These are phyloP conservation scores for Anisogramma anomala DNA, from an alignment of 2,329 filamentous ascomycete genomes.

Conservation along the genomic window DNA sequence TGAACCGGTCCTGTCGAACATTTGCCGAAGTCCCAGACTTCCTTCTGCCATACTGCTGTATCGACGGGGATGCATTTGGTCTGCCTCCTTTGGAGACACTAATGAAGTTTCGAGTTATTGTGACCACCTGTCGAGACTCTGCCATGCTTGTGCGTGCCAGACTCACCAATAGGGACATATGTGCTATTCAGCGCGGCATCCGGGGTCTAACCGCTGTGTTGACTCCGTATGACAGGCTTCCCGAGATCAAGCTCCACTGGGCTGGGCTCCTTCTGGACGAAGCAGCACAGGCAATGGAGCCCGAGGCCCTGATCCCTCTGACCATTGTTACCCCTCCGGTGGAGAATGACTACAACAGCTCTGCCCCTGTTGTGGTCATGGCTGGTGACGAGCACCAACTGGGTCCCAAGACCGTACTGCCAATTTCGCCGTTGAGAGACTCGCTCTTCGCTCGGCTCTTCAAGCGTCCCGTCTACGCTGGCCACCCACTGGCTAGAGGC, in stretches of 20 bases:
- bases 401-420: conserved; percentile 15
- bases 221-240: conserved; percentile 10
- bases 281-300: conserved; percentile 19
- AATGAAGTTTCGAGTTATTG: conserved; percentile 16
- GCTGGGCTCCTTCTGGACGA: conserved; percentile 18
- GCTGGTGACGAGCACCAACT: conserved; percentile 19
- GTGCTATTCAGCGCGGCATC: conserved; percentile 11
- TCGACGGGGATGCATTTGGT: conserved; percentile 10
- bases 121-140: conserved; percentile 19
- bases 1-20: conserved; percentile 16
- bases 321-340: conserved; percentile 16
- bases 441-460: conserved; percentile 18
- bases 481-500: conserved; percentile 17
- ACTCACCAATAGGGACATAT: conserved; percentile 18
- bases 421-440: conserved; percentile 12
- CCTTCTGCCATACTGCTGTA: conserved; percentile 17
- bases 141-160: conserved; percentile 16
- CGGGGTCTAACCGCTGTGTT: conserved; percentile 1
- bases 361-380: conserved; percentile 18
- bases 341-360: background rate
- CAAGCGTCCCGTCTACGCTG: conserved; percentile 16
- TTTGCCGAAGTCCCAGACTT: conserved; percentile 15
- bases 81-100: conserved; percentile 15
- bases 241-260: conserved; percentile 16
- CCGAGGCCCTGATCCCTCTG: conserved; percentile 16